Evolutionary conservation across 768 basidiomycete species (phyloP).

Genomic region (Strobilomyces dryophilus): DNA sequence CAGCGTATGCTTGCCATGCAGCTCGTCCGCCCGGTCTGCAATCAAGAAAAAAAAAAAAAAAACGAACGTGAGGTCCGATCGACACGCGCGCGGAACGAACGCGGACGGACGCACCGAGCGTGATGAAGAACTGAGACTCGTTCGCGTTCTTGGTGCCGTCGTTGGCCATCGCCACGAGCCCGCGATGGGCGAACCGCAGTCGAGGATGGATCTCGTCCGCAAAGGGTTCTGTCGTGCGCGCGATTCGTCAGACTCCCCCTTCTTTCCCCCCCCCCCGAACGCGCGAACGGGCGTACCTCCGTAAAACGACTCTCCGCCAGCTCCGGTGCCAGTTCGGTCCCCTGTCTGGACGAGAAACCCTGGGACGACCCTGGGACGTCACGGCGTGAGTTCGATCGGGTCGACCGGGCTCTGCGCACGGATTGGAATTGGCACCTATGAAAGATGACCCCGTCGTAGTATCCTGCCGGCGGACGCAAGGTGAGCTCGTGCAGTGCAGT

Average conservation of each 20-base stretch:
- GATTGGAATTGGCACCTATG: conserved; percentile 61
- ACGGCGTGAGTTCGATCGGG: not conserved
- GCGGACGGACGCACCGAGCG: conserved; percentile 59
- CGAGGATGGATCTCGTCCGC: conserved; percentile 94
- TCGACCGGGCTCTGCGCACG: not conserved
- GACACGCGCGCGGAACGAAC: not conserved
- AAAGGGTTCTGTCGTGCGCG: conserved; percentile 75
- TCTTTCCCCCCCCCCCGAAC: no score
- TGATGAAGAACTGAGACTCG: conserved; percentile 93
- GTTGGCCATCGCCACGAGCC: conserved; percentile 93
- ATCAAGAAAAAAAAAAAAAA: not conserved
- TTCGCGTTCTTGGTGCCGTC: conserved; percentile 84
- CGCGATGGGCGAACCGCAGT: conserved; percentile 84
- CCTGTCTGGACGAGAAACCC: conserved; percentile 94
- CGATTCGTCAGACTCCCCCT: no score
- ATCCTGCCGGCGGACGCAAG: conserved; percentile 49
- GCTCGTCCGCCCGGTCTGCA: conserved; percentile 83
- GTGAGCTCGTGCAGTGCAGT: conserved; percentile 7
- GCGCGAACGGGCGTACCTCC: conserved; percentile 78
- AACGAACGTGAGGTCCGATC: no score
- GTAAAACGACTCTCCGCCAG: conserved; percentile 91
- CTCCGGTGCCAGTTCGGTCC: conserved; percentile 87
- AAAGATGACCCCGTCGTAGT: conserved; percentile 94
- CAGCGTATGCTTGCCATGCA: conserved; percentile 91
- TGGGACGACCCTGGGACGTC: conserved; percentile 65